phyloP scores from a whole-genome alignment of 805 yeast species.

The Spathaspora gorwiae region DNA sequence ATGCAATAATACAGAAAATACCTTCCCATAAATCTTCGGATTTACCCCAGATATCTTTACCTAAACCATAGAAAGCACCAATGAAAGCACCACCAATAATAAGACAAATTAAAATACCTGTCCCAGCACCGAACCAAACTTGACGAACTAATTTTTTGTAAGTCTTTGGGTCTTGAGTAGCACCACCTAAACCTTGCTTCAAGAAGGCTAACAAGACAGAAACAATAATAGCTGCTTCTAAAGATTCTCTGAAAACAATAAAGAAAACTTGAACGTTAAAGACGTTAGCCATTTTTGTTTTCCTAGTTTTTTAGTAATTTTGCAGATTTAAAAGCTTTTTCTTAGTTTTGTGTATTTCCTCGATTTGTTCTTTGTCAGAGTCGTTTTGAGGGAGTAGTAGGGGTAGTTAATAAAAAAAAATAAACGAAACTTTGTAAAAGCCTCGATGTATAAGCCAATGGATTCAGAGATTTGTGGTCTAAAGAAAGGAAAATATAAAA shows the following conservation, averaged over 20 bases:
- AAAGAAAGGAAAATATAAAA: too few species aligned
- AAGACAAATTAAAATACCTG: constrained; percentile 72
- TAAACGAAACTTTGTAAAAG: too few species aligned
- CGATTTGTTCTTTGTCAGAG: neutral
- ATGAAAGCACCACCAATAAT: constrained; percentile 85
- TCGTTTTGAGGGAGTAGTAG: neutral
- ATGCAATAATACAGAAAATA: constrained; percentile 80
- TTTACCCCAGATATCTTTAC: constrained; percentile 75
- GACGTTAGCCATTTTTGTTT: constrained; percentile 41
- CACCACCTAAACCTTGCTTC: constrained; percentile 71
- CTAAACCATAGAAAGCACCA: constrained; percentile 79
- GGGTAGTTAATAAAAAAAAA: too few species aligned
- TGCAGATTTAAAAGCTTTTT: neutral
- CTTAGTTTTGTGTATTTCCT: neutral
- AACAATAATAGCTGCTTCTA: constrained; percentile 84
- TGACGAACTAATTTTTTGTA: constrained; percentile 61
- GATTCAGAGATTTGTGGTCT: too few species aligned
- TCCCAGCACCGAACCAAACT: constrained; percentile 74
- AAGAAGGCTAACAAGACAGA: constrained; percentile 85
- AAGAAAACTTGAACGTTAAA: constrained; percentile 73
- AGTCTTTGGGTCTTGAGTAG: constrained; percentile 40
- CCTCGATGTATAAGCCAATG: too few species aligned
- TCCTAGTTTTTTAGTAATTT: neutral
- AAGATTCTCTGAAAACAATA: constrained; percentile 83
- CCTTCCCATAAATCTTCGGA: constrained; percentile 97